These are phyloP conservation scores for Chlorella variabilis DNA, from an alignment of 163 green algal species.

Conservation along the genomic window DNA sequence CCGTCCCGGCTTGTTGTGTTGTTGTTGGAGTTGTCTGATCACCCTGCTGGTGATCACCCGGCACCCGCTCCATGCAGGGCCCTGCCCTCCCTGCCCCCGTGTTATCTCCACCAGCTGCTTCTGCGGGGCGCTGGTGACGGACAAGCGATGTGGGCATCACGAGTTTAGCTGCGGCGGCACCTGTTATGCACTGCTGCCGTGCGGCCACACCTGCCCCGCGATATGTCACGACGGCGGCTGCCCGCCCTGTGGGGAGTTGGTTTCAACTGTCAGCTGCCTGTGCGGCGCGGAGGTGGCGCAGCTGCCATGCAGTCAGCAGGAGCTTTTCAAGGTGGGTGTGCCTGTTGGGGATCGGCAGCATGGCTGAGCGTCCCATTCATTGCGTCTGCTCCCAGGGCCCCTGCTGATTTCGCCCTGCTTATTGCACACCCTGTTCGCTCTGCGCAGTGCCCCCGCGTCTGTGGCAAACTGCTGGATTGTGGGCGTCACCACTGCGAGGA, in stretches of 20 bases:
- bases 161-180: constrained; percentile 64
- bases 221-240: constrained; percentile 76
- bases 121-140: constrained; percentile 63
- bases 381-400: no score
- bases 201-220: constrained; percentile 66
- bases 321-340: constrained; percentile 52
- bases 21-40: no score
- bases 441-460: constrained; percentile 63
- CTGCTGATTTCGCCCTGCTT: no score
- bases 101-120: constrained; percentile 68
- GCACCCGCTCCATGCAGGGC: no score
- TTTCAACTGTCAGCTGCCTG: constrained; percentile 50
- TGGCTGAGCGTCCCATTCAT: no score
- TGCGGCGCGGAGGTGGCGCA: constrained; percentile 63
- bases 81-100: constrained; percentile 84
- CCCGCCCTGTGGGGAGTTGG: constrained; percentile 62
- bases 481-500: constrained; percentile 69
- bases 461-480: constrained; percentile 70
- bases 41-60: no score
- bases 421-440: not conserved
- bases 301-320: constrained; percentile 62
- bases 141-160: constrained; percentile 70
- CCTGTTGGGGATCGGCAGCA: no score
- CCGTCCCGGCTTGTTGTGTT: no score
- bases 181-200: constrained; percentile 61